Conservation (phyloP, 352 stramenopile species). For the Globisporangium solare region DNA sequence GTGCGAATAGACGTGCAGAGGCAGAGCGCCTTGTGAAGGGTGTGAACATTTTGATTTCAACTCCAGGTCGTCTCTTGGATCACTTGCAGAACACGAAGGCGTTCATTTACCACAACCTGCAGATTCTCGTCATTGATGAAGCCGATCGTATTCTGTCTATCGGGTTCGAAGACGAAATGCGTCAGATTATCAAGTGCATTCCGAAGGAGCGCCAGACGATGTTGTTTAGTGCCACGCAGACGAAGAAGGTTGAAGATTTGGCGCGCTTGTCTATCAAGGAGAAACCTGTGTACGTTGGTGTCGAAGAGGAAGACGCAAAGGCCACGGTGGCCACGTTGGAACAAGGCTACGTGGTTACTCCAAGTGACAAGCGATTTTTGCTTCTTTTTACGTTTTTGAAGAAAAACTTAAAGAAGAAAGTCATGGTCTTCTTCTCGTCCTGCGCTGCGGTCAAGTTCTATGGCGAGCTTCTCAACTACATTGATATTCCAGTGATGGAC, state of each 20-base stretch:
- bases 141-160: conserved; percentile 98
- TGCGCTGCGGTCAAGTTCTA: conserved; percentile 98
- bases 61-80: conserved; percentile 96
- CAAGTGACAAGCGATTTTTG: conserved; percentile 97
- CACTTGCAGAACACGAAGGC: conserved; percentile 98
- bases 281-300: conserved; percentile 96
- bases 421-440: conserved; percentile 94
- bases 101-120: conserved; percentile 95
- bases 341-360: conserved; percentile 98
- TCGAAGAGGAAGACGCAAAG: conserved; percentile 89
- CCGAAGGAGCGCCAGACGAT: conserved; percentile 98
- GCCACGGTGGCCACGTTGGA: conserved; percentile 94
- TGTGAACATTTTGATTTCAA: conserved; percentile 98
- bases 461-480: conserved; percentile 98
- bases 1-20: conserved; percentile 96
- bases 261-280: conserved; percentile 91
- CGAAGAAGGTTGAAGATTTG: conserved; percentile 97
- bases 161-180: conserved; percentile 99
- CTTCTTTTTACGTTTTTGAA: conserved; percentile 99
- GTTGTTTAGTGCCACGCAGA: conserved; percentile 98
- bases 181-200: conserved; percentile 97
- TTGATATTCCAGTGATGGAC: conserved; percentile 97
- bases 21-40: conserved; percentile 92
- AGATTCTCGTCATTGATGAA: conserved; percentile 98
- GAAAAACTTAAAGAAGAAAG: conserved; percentile 99